A percentile compares a stretch with the other conserved stretches of the same genome.
These are phyloP conservation scores for Micractinium sp. DNA, from an alignment of 139 green algal genomes.

Conservation along the genomic window DNA sequence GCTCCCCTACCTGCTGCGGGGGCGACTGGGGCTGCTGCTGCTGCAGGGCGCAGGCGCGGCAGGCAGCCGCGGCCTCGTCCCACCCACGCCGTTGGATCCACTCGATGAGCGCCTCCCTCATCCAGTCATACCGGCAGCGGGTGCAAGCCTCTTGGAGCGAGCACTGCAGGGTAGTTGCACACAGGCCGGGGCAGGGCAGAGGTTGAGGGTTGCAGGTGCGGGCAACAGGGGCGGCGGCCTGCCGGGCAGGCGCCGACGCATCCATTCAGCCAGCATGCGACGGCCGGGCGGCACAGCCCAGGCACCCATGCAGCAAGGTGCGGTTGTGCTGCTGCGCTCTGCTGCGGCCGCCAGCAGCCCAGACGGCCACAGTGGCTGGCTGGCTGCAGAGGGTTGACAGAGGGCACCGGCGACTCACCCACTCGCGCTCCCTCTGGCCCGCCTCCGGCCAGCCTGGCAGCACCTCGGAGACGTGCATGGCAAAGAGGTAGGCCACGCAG, in stretches of 20 bases:
- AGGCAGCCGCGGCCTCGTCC: conserved; percentile 21
- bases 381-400: no score
- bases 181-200: not conserved
- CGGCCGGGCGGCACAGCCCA: no score
- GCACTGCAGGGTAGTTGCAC: conserved; percentile 42
- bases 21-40: not conserved
- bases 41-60: not conserved
- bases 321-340: no score
- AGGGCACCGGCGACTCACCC: conserved; percentile 75
- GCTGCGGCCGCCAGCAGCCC: no score
- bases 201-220: not conserved
- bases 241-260: not conserved
- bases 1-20: not conserved
- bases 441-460: conserved; percentile 86
- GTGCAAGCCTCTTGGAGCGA: conserved; percentile 61
- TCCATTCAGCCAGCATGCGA: not conserved
- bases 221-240: not conserved
- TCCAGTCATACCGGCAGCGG: conserved; percentile 78
- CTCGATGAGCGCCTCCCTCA: conserved; percentile 71
- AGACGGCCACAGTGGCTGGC: no score
- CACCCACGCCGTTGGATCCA: conserved; percentile 60
- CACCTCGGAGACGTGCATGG: conserved; percentile 86
- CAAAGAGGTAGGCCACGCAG: conserved; percentile 84
- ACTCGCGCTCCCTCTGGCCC: conserved; percentile 68
- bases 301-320: no score